Conservation (phyloP, 306 rosid species). For the Luffa aegyptiaca region DNA sequence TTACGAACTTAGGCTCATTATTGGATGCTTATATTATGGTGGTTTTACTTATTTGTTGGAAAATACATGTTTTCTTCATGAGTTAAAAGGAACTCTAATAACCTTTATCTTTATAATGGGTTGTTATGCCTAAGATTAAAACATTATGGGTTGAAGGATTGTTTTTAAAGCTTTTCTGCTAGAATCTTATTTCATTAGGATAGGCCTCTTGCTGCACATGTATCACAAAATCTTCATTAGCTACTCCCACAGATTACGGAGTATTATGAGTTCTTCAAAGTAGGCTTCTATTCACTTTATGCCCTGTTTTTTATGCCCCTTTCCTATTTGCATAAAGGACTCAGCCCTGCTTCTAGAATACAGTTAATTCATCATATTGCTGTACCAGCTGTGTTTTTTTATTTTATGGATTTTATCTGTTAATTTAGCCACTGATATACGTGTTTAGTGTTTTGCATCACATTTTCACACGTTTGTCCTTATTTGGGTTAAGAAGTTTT, state of each 20-base stretch:
- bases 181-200: not conserved
- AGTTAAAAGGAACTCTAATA: not conserved
- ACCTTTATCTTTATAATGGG: not conserved
- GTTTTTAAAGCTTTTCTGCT: not conserved
- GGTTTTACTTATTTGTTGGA: not conserved
- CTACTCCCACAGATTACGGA: not conserved
- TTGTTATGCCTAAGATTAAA: not conserved
- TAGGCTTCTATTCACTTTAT: not conserved
- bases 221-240: not conserved
- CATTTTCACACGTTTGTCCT: not conserved
- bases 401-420: not conserved
- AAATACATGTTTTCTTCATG: not conserved
- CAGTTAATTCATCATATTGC: not conserved
- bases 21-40: not conserved
- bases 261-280: not conserved
- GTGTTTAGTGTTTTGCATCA: not conserved
- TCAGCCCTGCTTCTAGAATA: not conserved
- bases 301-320: not conserved
- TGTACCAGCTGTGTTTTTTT: not conserved
- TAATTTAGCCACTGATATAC: not conserved
- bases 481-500: not conserved
- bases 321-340: not conserved
- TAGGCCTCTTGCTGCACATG: not conserved
- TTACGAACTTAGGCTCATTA: not conserved
- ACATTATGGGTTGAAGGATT: not conserved